Conservation (phyloP, 2,329 filamentous ascomycete species). For the Rugonectria rugulosa region DNA sequence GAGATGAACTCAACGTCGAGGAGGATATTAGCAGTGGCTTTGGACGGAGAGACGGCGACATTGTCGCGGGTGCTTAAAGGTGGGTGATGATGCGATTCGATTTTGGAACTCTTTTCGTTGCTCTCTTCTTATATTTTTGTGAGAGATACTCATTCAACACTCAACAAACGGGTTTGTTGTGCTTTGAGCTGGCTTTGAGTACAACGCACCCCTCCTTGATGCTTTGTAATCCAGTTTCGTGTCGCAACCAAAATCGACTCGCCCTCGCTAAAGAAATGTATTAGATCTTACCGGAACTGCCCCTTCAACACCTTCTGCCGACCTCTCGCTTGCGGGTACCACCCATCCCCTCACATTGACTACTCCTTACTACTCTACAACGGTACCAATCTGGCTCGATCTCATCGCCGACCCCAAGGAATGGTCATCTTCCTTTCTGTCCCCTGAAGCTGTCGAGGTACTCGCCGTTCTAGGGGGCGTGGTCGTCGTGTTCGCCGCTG, state of each 20-base stretch:
- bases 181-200: neutral
- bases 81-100: no score
- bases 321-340: constrained; percentile 61
- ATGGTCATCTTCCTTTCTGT: constrained; percentile 67
- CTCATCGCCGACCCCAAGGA: constrained; percentile 58
- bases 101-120: neutral
- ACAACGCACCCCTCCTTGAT: neutral
- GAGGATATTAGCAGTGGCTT: constrained; percentile 65
- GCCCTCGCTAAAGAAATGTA: constrained; percentile 8
- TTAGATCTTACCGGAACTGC: constrained; percentile 62
- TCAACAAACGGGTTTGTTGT: neutral
- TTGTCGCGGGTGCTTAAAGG: constrained; percentile 63
- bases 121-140: neutral
- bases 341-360: constrained; percentile 64
- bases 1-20: constrained; percentile 42
- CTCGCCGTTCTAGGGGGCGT: constrained; percentile 66
- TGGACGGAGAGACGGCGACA: constrained; percentile 54
- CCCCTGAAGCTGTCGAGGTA: constrained; percentile 68
- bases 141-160: neutral
- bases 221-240: neutral
- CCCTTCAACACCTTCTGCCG: constrained; percentile 46
- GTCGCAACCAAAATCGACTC: neutral
- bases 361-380: constrained; percentile 68
- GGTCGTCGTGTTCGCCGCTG: constrained; percentile 51
- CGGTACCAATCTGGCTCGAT: constrained; percentile 73